Base-by-base conservation (phyloP, 306 rosid genomes). In the Biancaea sappan region DNA sequence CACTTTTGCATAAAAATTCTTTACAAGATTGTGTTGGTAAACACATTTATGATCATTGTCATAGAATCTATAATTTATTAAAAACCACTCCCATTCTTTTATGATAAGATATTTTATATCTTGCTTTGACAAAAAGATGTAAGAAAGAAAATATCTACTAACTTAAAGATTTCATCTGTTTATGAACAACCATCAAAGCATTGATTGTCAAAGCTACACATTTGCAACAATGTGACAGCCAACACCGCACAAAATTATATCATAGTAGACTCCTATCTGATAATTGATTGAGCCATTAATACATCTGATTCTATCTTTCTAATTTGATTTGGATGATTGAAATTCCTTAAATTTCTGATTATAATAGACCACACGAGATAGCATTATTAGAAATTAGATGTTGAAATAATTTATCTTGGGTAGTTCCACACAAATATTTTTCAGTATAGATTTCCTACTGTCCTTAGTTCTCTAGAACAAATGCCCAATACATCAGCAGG, bases 311-410 rank as follows among this genome's bases (percentile, higher is more conserved):
- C 15, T 57, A 12, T 57, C 64, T 57, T 57, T 15, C 12, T 14
- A 5, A 2, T 57, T 29, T 6, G 40, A 57, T 57, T 28, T 28
- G 19, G 2, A 57, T 28, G 34, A 12, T 28, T 6, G 37, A 57
- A 57, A 54, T 26, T 68, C 34, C 28, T 69, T 28, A 57, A 15
- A 24, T 37, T 50, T 61, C 40, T 69, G 48, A 46, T 35, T 44
- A 75, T 32, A 59, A 34, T 70, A 53, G 63, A 52, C 40, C 24
- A 21, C 22, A 32, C 31, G 50, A 63, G 48, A 69, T 53, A 18
- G 65, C 77, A 25, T 53, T 10, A 54, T 63, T 53, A 62, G 63
- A 75, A 63, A 69, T 43, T 19, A 44, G 51, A 58, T 59, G 67
- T 9, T 25, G 63, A 54, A 60, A 75, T 59, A 66, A 66, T 50